Evolutionary conservation across 768 basidiomycete genomes (phyloP).

Genomic region (Serpula lacrymans): DNA sequence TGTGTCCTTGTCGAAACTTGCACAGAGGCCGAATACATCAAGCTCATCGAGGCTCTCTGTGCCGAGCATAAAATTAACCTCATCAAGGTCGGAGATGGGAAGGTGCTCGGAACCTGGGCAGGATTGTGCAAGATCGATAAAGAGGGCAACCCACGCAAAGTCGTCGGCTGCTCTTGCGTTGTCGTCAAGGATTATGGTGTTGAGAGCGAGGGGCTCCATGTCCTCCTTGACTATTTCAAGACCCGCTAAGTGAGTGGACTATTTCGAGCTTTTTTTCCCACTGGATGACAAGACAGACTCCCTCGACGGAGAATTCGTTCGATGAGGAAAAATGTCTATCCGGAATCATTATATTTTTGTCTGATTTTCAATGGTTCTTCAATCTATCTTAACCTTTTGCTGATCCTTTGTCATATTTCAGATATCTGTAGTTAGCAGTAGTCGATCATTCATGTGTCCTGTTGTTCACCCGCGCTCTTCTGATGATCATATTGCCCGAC

Average conservation of each 20-base stretch:
- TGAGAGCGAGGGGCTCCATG: constrained; percentile 93
- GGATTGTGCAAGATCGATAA: constrained; percentile 99
- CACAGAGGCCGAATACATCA: constrained; percentile 99
- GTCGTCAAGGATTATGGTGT: constrained; percentile 98
- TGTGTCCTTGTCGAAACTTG: constrained; percentile 99
- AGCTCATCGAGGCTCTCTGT: constrained; percentile 99
- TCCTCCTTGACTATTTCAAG: constrained; percentile 95
- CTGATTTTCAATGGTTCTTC: too few species aligned
- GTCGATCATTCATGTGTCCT: too few species aligned
- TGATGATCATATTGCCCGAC: too few species aligned
- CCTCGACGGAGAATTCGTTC: constrained; percentile 77
- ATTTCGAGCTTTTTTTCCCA: constrained; percentile 3
- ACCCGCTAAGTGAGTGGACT: constrained; percentile 63
- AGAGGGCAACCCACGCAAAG: constrained; percentile 96
- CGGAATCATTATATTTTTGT: constrained; percentile 82
- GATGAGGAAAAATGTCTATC: constrained; percentile 77
- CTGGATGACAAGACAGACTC: constrained; percentile 88
- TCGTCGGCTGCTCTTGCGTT: constrained; percentile 90
- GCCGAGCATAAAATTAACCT: constrained; percentile 99
- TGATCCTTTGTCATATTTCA: too few species aligned
- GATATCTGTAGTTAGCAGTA: too few species aligned
- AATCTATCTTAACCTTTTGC: too few species aligned
- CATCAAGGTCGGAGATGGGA: constrained; percentile 98
- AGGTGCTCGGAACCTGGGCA: constrained; percentile 97
- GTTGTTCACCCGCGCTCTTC: too few species aligned